Conservation (phyloP, 2,329 filamentous ascomycete species). For the Gnomoniopsis sp. region DNA sequence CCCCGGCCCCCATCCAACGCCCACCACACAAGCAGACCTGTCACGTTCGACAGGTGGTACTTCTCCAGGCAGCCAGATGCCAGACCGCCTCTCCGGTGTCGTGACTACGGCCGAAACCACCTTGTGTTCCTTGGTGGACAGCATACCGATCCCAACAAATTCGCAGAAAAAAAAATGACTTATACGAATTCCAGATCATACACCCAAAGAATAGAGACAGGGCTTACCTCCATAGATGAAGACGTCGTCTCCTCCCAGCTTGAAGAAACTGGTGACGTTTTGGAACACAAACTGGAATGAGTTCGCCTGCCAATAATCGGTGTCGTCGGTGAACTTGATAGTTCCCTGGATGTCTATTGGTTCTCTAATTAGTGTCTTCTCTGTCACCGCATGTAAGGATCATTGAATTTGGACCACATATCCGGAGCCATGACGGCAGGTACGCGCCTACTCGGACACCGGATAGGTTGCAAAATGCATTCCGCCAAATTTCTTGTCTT, state of each 20-base stretch:
- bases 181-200: not conserved
- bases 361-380: constrained; percentile 14
- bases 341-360: constrained; percentile 24
- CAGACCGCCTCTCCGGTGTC: not conserved
- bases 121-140: not conserved
- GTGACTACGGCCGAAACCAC: constrained; percentile 6
- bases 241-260: constrained; percentile 63
- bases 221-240: constrained; percentile 58
- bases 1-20: not conserved
- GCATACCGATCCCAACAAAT: not conserved
- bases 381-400: not conserved
- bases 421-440: constrained; percentile 6
- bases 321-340: constrained; percentile 62
- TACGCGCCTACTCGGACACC: constrained; percentile 14
- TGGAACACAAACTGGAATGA: constrained; percentile 62
- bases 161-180: not conserved
- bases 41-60: not conserved
- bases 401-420: not conserved
- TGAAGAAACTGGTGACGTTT: constrained; percentile 64
- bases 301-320: constrained; percentile 63
- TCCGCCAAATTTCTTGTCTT: not conserved
- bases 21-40: not conserved
- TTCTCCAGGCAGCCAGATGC: not conserved
- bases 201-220: constrained; percentile 9
- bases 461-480: not conserved